Evolutionary conservation across 805 yeast species (phyloP), one percentile per base, ranked within the genome.

Genomic region (Diddensiella transvaalensis): DNA sequence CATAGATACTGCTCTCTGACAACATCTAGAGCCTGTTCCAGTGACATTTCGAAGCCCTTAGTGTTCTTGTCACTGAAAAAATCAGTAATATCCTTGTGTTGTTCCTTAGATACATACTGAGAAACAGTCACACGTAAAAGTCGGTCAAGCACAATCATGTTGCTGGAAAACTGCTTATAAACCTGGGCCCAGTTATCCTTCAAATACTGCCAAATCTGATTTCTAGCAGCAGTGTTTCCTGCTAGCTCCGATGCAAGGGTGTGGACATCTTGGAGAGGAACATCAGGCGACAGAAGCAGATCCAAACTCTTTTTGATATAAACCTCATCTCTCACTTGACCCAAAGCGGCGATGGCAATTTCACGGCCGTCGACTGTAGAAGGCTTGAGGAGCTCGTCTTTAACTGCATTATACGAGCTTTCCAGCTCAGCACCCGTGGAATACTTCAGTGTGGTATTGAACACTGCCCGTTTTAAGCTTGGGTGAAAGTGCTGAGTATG

Each of bases 131-230:
- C 54, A 29, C 75, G 72, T 33, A 91, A 85, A 50, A 91, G 81
- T 17, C 83, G 73, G 19, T 91, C 85, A 58, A 91, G 73, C 86
- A 89, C 80, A 22, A 87, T 75, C 55, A 84, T 75, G 13, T 87
- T 85, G n/a, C 95, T 87, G 45, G 96, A 96, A 62, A 87, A 76
- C 60, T 76, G 71, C 63, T 79, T 75, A 58, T 69, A 69, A 51
- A 91, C 62, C 41, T 71, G 75, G 48, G 80, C 87, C 91, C 95
- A 91, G 67, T 90, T 83, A 10, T 50, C 59, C 59, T 76, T 75
- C 21, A 66, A 60, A 96, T 96, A 91, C 15, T 61, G 48, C 87
- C 90, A 90, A 56, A 83, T 68, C 40, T 52, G 49, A 41, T 65
- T 62, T 42, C 78, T 72, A 1, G 77, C 67, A 10, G 55, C 56